Evolutionary conservation across 208 protist species (phyloP).

Genomic region (Leptomonas pyrrhocoris): DNA sequence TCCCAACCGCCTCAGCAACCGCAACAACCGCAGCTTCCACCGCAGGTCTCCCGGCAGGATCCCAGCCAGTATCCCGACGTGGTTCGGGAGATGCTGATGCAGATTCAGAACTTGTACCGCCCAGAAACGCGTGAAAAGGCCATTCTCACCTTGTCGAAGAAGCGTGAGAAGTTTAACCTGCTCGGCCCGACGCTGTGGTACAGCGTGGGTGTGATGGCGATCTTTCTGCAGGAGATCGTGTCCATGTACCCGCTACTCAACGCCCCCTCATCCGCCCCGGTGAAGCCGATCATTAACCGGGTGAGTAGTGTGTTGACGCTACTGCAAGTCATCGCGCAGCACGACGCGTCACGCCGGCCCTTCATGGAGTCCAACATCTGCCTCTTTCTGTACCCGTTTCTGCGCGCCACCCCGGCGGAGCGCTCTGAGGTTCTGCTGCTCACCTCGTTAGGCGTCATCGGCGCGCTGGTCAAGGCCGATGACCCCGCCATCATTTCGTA

Average conservation of each 20-base stretch:
- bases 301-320: conserved; percentile 99
- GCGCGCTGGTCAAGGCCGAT: conserved; percentile 96
- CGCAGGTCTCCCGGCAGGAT: conserved; percentile 24
- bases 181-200: conserved; percentile 98
- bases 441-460: conserved; percentile 99
- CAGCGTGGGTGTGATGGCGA: conserved; percentile 97
- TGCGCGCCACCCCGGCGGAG: conserved; percentile 95
- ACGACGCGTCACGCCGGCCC: conserved; percentile 95
- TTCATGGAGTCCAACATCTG: conserved; percentile 99
- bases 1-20: not conserved
- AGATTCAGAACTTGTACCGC: conserved; percentile 69
- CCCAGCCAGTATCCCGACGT: conserved; percentile 32
- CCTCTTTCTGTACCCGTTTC: conserved; percentile 99
- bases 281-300: conserved; percentile 89
- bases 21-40: conserved; percentile 16
- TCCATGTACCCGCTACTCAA: conserved; percentile 97
- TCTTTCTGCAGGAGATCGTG: conserved; percentile 98
- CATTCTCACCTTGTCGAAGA: conserved; percentile 95
- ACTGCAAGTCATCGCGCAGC: conserved; percentile 98
- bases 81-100: conserved; percentile 37
- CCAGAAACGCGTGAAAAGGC: conserved; percentile 90
- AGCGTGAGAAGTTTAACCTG: conserved; percentile 92
- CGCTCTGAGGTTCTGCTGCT: conserved; percentile 97
- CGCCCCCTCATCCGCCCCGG: conserved; percentile 48
- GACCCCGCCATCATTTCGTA: conserved; percentile 95